Base-by-base conservation (phyloP, 768 basidiomycete genomes). In the Phallus indusiatus region DNA sequence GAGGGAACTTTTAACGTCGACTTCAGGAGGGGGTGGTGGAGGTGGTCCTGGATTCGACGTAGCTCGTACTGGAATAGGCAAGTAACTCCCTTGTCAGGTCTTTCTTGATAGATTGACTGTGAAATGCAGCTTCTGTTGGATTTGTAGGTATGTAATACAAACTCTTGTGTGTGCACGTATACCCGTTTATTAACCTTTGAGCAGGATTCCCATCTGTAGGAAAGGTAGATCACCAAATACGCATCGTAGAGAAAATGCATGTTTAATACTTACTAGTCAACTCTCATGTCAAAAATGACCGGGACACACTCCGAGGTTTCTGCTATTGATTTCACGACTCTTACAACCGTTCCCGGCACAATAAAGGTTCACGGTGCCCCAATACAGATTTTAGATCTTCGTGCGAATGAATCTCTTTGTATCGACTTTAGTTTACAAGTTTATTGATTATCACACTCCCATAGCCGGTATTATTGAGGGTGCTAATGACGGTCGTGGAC, bases 391-490 rank as follows among this genome's bases (percentile, higher is more conserved):
- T 77, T 94, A 12, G 92, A 94, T 78, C 73, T 94, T 60, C 93
- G 90, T 90, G 66, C 67, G 87, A 76, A 1, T 33, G 55, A 46
- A 18, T 60, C 28, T n/a, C 21, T 28, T 12, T 37, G 21, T 54
- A 36, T 55, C 21, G 24, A 33, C 50, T 8, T 36, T 53, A 24
- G 51, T 55, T 34, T 33, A 8, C 51, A 47, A 54, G 42, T 64
- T 69, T 54, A n/a, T 68, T 60, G 21, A 47, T 57, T 56, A 61
- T 21, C 61, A 62, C 57, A 50, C 64, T 49, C 18, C 33, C 28
- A 17, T 63, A 91, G 87, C 93, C 63, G 95, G 96, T 77, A 98
- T 98, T 63, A 96, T 98, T 62, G 95, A 97, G 71, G 95, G 95
- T 65, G 95, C 95, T 24, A 92, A 93, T 67, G 94, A 96, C 65